These are phyloP conservation scores for Hymenoscyphus linearis DNA, from an alignment of 2,329 filamentous ascomycete genomes.

Conservation along the genomic window DNA sequence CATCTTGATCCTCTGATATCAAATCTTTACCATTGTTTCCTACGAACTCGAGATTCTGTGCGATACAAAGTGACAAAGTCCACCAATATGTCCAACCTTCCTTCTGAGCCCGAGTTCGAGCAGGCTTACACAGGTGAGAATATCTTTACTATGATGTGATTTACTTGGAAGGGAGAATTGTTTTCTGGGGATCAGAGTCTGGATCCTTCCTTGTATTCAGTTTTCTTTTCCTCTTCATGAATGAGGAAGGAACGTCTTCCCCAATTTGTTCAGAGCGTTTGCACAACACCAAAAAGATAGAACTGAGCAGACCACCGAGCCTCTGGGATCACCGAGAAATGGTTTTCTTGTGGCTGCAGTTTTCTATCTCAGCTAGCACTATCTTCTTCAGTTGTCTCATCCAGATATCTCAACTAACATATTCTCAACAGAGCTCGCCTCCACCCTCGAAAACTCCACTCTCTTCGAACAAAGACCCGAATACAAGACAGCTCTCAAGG, in stretches of 20 bases:
- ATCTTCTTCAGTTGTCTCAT: background rate
- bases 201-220: background rate
- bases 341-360: background rate
- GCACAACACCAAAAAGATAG: background rate
- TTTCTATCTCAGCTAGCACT: background rate
- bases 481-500: conserved; percentile 83
- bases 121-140: conserved; percentile 88
- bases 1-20: background rate
- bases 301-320: background rate
- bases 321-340: background rate
- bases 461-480: conserved; percentile 94
- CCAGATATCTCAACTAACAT: background rate
- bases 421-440: conserved; percentile 69
- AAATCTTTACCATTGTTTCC: background rate
- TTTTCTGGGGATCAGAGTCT: background rate
- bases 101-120: conserved; percentile 93
- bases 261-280: background rate
- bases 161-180: background rate
- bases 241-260: background rate
- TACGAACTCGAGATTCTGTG: background rate
- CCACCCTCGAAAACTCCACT: conserved; percentile 87
- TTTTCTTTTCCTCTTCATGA: background rate
- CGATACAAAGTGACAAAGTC: no score
- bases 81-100: conserved; percentile 75
- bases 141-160: background rate